phyloP scores from a whole-genome alignment of 495 filamentous ascomycete species.

The Penicillium canariense region DNA sequence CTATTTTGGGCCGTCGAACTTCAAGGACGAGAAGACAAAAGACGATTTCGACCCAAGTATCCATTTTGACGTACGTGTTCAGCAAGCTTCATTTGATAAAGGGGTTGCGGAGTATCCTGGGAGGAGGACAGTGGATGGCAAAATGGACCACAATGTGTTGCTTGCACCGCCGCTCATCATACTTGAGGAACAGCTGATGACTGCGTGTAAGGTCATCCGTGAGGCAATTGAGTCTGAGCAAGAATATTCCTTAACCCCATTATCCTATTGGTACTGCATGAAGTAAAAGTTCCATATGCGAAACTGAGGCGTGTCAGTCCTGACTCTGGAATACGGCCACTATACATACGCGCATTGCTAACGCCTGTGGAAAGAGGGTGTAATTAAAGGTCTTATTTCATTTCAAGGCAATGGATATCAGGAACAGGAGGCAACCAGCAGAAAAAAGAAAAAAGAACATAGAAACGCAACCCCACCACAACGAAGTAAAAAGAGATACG shows the following conservation, averaged over 20 bases:
- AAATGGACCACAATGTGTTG: neutral
- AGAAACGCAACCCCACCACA: neutral
- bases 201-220: neutral
- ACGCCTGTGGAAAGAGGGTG: neutral
- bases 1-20: neutral
- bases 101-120: neutral
- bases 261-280: no score
- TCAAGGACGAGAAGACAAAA: neutral
- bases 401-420: constrained; percentile 3
- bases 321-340: neutral
- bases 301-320: neutral
- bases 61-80: neutral
- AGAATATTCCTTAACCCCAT: no score
- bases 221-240: neutral
- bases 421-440: neutral
- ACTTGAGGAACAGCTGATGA: neutral
- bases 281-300: neutral
- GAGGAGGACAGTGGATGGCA: neutral
- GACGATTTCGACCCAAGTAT: neutral
- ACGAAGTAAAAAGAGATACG: neutral
- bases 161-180: neutral
- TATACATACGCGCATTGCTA: neutral
- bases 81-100: neutral
- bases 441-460: neutral
- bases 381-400: neutral